Percentiles rank a stretch among this genome's conserved stretches.
Evolutionary conservation across 208 protist genomes (phyloP).

Genomic region (Leishmania aethiopica): DNA sequence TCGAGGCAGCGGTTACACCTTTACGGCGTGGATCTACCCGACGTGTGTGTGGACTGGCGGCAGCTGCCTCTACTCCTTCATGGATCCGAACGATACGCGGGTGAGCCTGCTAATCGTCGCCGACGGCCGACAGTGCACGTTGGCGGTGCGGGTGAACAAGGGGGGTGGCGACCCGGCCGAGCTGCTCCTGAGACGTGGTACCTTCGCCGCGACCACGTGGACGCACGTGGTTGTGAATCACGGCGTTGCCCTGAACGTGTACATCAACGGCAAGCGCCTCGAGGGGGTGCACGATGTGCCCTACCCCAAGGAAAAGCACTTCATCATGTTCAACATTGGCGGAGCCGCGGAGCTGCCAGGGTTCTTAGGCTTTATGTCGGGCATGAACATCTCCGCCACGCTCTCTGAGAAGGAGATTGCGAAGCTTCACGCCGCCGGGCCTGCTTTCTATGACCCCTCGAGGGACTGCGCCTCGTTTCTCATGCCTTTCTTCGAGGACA

Average conservation of each 20-base stretch:
- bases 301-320: constrained; percentile 65
- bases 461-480: constrained; percentile 27
- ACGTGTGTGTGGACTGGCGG: constrained; percentile 79
- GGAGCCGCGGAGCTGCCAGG: constrained; percentile 46
- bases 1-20: constrained; percentile 65
- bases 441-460: constrained; percentile 31
- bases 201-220: constrained; percentile 68
- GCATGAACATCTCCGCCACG: constrained; percentile 73
- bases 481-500: constrained; percentile 35
- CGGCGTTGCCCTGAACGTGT: constrained; percentile 56
- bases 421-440: constrained; percentile 53
- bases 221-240: constrained; percentile 82
- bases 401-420: constrained; percentile 68
- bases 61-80: constrained; percentile 75
- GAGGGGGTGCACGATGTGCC: constrained; percentile 40
- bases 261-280: constrained; percentile 68
- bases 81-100: constrained; percentile 46
- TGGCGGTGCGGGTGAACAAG: constrained; percentile 57
- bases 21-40: constrained; percentile 80
- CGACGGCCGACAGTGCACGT: constrained; percentile 66
- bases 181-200: constrained; percentile 46
- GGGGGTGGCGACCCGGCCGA: constrained; percentile 25
- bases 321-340: constrained; percentile 69
- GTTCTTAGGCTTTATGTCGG: constrained; percentile 72
- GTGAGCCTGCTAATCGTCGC: constrained; percentile 62